Base-by-base conservation (phyloP, 768 basidiomycete species). In the Russula sp. region DNA sequence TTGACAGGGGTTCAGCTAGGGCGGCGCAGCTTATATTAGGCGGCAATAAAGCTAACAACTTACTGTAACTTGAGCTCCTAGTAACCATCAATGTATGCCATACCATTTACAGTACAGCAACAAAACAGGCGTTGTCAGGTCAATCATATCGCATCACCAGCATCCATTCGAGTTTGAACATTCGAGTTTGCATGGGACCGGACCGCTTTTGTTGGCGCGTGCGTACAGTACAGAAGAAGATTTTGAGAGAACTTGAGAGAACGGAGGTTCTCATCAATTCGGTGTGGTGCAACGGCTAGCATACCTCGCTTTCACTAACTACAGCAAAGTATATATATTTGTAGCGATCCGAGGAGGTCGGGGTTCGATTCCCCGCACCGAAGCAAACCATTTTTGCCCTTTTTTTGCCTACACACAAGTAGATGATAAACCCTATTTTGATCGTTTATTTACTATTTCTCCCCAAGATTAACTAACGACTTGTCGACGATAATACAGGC, bases 291-390 rank as follows among this genome's bases (percentile, higher is more conserved):
- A 63, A 63, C 56, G 61, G 61, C 56, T 63, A 63, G 51, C 61
- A 63, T 63, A 43, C 39, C 61, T 53, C 49, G 49, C 61, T 58
- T 63, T 63, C 61, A 58, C 14, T 14, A 20, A 29, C 25, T 29
- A 29, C 25, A 29, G 25, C 2, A 29, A 1, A 29, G 25, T 29
- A 29, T 29, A 29, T 60, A 7, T 11, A 22, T 29, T 41, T 13
- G 14, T 32, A 55, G 13, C 43, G 55, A 56, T 46, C 75, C 73
- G 73, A 73, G 75, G 68, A 75, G 75, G 72, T 76, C 74, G 74
- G 75, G 74, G 73, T 70, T 70, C 69, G 69, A 70, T 68, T 70
- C 69, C 69, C 69, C 67, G 69, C 66, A 69, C 25, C 56, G 34
- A 16, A 47, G 43, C 8, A n/a, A 7, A 25, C 7, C 18, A 50